Conservation (phyloP, 2,329 filamentous ascomycete genomes). For the Ciborinia camelliae region DNA sequence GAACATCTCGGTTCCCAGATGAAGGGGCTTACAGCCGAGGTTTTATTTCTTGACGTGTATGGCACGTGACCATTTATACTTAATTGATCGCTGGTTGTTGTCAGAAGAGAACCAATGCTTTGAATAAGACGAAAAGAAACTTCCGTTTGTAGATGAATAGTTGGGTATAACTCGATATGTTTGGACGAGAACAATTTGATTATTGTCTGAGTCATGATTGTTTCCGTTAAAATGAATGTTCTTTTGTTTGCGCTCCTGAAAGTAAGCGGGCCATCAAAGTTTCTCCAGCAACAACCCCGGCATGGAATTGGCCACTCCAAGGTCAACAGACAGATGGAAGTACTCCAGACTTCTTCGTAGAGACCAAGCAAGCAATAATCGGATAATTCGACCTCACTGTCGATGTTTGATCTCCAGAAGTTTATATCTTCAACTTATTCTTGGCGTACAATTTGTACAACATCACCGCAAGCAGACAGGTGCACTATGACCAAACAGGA, state of each 20-base stretch:
- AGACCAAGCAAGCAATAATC: background rate
- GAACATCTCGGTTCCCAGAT: constrained; percentile 8
- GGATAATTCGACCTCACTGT: background rate
- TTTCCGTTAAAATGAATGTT: background rate
- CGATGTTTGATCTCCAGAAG: background rate
- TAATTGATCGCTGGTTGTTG: background rate
- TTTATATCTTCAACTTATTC: constrained; percentile 3
- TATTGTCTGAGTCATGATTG: background rate
- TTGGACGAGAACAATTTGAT: background rate
- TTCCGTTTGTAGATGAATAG: background rate
- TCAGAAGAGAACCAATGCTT: background rate
- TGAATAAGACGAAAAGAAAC: background rate
- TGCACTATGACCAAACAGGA: background rate
- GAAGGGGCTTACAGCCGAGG: constrained; percentile 6
- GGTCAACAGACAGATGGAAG: background rate
- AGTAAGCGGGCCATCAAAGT: background rate
- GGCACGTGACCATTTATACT: background rate
- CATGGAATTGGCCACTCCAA: background rate
- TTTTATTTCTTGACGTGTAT: background rate
- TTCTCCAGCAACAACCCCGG: background rate
- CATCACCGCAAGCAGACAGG: background rate
- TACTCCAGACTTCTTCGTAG: background rate
- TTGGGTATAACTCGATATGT: background rate
- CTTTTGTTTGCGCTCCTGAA: background rate
- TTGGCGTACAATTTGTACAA: background rate